Evolutionary conservation across 164 flowering plant genomes (phyloP), one percentile per base, ranked within the genome.

Genomic region (Aristolochia fimbriata): DNA sequence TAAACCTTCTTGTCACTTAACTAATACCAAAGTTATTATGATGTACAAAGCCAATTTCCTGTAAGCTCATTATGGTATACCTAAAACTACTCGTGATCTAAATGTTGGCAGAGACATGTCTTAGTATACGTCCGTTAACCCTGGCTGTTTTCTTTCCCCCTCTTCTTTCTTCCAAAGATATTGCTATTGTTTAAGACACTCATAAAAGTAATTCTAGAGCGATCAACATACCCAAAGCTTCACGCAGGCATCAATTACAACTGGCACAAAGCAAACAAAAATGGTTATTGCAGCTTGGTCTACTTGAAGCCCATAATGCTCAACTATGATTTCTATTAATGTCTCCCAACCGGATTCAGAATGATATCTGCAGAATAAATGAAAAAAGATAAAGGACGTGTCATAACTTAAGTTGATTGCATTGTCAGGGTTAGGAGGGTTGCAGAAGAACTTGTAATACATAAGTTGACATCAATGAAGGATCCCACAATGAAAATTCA

Each of bases 341-440:
- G 97, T 83, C 70, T 88, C 82, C 99, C 99, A 93, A 58, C 99
- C 99, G 46, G 86, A 80, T 78, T 90, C 99, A 60, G 97, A 93
- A 77, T 93, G 99, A 72, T 90, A 93, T 74, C 98, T 92, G 78
- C 76, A 71, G 52, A 20, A 52, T 3, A 7, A 7, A 37, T 10
- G 1, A 37, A 37, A 37, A 37, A 5, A 56, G 59, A 15, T 15
- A 16, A 45, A 58, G 27, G 17, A 58, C 31, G 46, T 37, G 8
- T 8, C 12, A 57, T 22, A 57, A 10, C 43, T 37, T 37, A 37
- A 7, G 43, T 37, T 6, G 43, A 37, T 37, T 6, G 43, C 43
- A 37, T 37, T 37, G 10, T 37, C 10, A 37, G 8, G 43, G 43
- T 37, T 37, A 37, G 8, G 43, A 37, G 43, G 8, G 43, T 10